Conservation (phyloP, 176 grass and related monocot species). For the Oryza glaberrima region DNA sequence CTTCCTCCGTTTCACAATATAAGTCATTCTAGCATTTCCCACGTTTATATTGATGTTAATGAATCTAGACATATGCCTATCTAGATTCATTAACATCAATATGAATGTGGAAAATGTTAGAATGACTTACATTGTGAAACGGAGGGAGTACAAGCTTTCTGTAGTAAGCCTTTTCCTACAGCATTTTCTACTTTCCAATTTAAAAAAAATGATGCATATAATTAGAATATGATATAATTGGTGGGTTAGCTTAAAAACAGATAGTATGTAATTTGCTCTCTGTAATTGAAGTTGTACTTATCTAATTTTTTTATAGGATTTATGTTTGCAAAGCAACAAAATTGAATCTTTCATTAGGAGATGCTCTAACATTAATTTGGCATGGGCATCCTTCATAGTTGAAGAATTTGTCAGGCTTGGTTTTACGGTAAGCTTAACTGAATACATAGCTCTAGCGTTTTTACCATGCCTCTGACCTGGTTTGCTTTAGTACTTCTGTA, state of each 20-base stretch:
- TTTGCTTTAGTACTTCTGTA: slow-evolving; percentile 89
- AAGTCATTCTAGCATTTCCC: too few species aligned
- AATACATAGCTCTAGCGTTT: slow-evolving; percentile 26
- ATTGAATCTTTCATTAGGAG: slow-evolving; percentile 57
- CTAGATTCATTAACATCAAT: too few species aligned
- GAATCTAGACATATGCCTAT: too few species aligned
- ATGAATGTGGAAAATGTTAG: too few species aligned
- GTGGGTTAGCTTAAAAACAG: slow-evolving; percentile 7
- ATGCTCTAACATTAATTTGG: slow-evolving; percentile 77
- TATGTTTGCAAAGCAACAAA: slow-evolving; percentile 37
- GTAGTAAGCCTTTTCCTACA: slow-evolving; percentile 25
- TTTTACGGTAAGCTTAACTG: slow-evolving; percentile 73
- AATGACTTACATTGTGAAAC: too few species aligned
- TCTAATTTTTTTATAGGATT: slow-evolving; percentile 38
- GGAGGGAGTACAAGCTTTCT: background rate
- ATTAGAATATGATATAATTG: background rate
- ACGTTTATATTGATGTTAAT: too few species aligned
- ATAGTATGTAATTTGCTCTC: background rate
- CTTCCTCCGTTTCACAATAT: too few species aligned
- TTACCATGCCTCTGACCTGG: slow-evolving; percentile 46
- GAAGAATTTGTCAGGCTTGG: slow-evolving; percentile 96
- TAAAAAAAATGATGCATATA: background rate
- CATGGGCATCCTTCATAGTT: slow-evolving; percentile 95
- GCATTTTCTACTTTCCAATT: slow-evolving; percentile 28
- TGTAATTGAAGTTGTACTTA: slow-evolving; percentile 25